These are phyloP conservation scores for Phytophthora pisi DNA, from an alignment of 352 stramenopile species.

Conservation along the genomic window DNA sequence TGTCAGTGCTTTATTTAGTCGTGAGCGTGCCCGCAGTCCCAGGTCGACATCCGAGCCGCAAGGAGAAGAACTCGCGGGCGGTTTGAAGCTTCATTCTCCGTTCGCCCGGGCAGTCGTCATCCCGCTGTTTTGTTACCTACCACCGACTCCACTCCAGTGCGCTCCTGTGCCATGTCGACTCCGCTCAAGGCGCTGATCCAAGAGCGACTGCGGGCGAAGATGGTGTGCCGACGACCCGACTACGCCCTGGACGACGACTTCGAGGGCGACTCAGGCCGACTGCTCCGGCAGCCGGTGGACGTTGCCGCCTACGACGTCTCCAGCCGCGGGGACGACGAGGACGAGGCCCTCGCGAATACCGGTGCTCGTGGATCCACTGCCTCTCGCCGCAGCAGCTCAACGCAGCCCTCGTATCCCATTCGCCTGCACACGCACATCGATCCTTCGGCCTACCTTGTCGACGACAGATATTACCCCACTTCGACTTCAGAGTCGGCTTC, in stretches of 20 bases:
- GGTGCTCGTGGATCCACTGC: slow-evolving; percentile 5
- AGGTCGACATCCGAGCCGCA: not conserved
- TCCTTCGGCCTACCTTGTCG: slow-evolving; percentile 29
- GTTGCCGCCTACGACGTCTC: slow-evolving; percentile 27
- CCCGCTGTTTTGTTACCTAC: not conserved
- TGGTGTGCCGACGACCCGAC: slow-evolving; percentile 43
- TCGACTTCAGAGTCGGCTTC: not conserved
- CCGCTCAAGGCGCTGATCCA: slow-evolving; percentile 76
- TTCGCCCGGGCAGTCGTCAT: slow-evolving; percentile 23
- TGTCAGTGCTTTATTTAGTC: slow-evolving; percentile 9
- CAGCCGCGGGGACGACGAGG: slow-evolving; percentile 9
- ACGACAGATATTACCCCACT: slow-evolving; percentile 21
- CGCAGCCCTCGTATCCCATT: slow-evolving; percentile 19
- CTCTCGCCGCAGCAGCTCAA: slow-evolving; percentile 5
- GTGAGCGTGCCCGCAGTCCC: not conserved
- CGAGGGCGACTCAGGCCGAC: slow-evolving; percentile 21
- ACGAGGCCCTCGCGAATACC: not conserved
- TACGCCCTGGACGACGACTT: slow-evolving; percentile 29
- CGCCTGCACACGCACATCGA: slow-evolving; percentile 40
- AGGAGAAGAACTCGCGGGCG: slow-evolving; percentile 4
- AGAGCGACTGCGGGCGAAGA: slow-evolving; percentile 73
- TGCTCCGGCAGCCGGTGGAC: slow-evolving; percentile 20
- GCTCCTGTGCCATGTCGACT: slow-evolving; percentile 47
- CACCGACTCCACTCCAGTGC: not conserved
- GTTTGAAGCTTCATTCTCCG: slow-evolving; percentile 23